Conservation (phyloP, 1,284 basidiomycete species). For the Spongispora temasekensis region DNA sequence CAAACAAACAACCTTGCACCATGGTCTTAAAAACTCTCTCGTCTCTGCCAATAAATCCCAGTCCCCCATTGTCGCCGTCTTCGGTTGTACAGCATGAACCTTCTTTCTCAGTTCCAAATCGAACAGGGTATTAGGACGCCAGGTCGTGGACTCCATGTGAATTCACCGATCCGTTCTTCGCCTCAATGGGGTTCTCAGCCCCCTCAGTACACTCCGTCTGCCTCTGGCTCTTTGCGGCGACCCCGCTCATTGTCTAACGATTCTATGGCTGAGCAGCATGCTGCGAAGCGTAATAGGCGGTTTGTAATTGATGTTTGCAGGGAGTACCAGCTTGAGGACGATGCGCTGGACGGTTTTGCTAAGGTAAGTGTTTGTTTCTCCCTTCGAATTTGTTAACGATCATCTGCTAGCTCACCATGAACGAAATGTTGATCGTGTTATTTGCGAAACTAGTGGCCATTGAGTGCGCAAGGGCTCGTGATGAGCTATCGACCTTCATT, state of each 20-base stretch:
- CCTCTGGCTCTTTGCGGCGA: too few species aligned
- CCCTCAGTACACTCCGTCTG: too few species aligned
- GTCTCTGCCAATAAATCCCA: not conserved
- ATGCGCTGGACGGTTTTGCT: not conserved
- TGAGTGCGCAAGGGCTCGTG: not conserved
- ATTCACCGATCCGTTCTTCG: not conserved
- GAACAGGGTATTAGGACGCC: not conserved
- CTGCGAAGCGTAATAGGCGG: not conserved
- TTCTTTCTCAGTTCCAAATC: not conserved
- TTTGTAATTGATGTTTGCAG: not conserved
- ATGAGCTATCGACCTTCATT: not conserved
- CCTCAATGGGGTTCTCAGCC: too few species aligned
- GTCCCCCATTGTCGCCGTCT: not conserved
- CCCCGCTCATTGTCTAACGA: too few species aligned
- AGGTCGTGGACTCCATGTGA: not conserved
- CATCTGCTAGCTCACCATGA: not conserved
- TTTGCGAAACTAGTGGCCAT: not conserved
- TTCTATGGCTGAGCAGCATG: not conserved
- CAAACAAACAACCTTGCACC: too few species aligned
- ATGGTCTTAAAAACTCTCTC: not conserved
- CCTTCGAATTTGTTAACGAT: not conserved
- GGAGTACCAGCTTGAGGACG: not conserved
- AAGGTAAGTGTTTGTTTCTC: not conserved
- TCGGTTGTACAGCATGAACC: not conserved
- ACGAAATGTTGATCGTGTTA: conserved; percentile 3